These are phyloP conservation scores for Pseudogymnoascus verrucosus DNA, from an alignment of 2,329 filamentous ascomycete genomes.

Conservation along the genomic window DNA sequence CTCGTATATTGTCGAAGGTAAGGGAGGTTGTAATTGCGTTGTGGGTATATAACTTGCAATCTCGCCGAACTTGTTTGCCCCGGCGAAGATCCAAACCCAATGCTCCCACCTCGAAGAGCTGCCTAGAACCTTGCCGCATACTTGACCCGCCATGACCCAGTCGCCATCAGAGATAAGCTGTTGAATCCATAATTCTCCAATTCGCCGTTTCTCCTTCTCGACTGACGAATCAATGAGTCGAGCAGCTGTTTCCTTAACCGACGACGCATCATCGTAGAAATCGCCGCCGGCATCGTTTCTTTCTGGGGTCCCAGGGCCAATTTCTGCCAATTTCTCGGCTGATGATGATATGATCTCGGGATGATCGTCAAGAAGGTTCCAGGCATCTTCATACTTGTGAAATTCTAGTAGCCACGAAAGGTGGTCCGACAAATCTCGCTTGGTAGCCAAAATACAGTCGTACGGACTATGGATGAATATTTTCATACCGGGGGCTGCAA, in stretches of 20 bases:
- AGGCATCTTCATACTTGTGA: conserved; percentile 74
- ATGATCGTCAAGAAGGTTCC: conserved; percentile 81
- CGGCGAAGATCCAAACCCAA: conserved; percentile 89
- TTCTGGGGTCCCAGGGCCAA: conserved; percentile 35
- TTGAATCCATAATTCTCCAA: conserved; percentile 90
- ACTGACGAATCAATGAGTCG: conserved; percentile 54
- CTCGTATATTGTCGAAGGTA: conserved; percentile 80
- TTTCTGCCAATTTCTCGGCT: conserved; percentile 34
- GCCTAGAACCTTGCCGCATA: conserved; percentile 75
- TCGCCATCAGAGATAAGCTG: conserved; percentile 68
- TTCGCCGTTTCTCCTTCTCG: conserved; percentile 79
- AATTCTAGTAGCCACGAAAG: conserved; percentile 78
- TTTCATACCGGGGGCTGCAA: conserved; percentile 51
- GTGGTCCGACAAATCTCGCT: conserved; percentile 78
- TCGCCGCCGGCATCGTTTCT: conserved; percentile 34
- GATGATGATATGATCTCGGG: conserved; percentile 57
- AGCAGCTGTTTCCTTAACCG: conserved; percentile 53
- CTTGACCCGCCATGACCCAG: conserved; percentile 70
- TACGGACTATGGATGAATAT: conserved; percentile 96
- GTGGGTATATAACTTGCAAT: conserved; percentile 79
- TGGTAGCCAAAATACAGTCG: conserved; percentile 88
- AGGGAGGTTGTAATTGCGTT: conserved; percentile 65
- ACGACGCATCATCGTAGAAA: conserved; percentile 66
- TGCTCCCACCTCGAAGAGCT: conserved; percentile 84
- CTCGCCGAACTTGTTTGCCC: conserved; percentile 78